Conservation (phyloP, 2,329 filamentous ascomycete species). For the Penicillium sp. region DNA sequence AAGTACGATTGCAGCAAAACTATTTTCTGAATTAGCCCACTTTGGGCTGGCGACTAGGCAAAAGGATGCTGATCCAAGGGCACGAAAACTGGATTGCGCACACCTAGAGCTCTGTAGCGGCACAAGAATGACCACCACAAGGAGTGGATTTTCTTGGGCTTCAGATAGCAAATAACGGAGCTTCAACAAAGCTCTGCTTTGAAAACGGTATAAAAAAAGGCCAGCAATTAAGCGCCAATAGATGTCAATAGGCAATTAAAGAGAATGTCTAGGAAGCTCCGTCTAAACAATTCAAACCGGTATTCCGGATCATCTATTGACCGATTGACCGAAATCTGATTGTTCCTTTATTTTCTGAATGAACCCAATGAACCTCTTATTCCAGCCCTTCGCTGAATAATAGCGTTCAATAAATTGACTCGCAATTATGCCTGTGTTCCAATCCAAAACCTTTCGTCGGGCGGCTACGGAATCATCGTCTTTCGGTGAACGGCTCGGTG, state of each 20-base stretch:
- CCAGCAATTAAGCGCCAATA: not conserved
- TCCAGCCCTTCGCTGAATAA: not conserved
- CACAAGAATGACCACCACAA: not conserved
- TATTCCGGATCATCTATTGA: conserved; percentile 18
- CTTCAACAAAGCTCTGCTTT: not conserved
- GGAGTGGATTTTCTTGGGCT: not conserved
- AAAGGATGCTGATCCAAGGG: not conserved
- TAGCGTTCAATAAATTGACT: not conserved
- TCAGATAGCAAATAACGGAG: not conserved
- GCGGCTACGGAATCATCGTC: conserved; percentile 48
- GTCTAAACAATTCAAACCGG: conserved; percentile 23
- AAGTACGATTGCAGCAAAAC: too few relatives aligned
- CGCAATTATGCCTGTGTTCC: conserved; percentile 60
- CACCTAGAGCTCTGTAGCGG: not conserved
- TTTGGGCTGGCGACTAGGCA: not conserved
- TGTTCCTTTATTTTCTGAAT: not conserved
- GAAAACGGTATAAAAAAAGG: not conserved
- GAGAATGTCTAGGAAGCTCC: conserved; percentile 11
- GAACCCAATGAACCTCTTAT: not conserved
- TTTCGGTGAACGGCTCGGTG: conserved; percentile 66
- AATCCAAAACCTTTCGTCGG: conserved; percentile 67
- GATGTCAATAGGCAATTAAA: not conserved
- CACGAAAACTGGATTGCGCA: conserved; percentile 2
- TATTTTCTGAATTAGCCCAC: not conserved
- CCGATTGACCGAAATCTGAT: conserved; percentile 3